Evolutionary conservation across 495 filamentous ascomycete genomes (phyloP), one percentile per base, ranked within the genome.

Genomic region (Neurospora tetraspora): DNA sequence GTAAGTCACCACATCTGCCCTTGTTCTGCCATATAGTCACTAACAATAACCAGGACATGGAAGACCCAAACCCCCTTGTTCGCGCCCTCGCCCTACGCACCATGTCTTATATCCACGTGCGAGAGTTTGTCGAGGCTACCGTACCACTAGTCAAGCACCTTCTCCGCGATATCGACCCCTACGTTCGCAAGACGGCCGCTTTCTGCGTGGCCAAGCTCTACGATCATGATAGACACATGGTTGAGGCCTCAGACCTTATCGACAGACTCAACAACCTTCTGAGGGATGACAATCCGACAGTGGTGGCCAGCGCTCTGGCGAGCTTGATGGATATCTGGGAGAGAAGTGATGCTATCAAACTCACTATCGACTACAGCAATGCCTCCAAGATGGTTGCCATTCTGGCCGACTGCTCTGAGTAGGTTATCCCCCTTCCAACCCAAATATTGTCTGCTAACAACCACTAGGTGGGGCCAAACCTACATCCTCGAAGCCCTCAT

Each of bases 291-390:
- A 98, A 98, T 79, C 94, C 96, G 4, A 99, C 96, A 1, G 96
- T 99, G 14, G 94, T 98, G 10, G 94, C 96, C 14, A 97, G 93
- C 77, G 95, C 96, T 10, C 83, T 99, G 76, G 96, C 96, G 1
- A 88, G 91, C 37, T 81, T 99, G 78, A 94, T 97, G 88, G 96
- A 99, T 82, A 99, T 99, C 71, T 99, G 96, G 96, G 96, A 98
- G 80, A 87, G 95, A 69, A 98, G 94, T 78, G 96, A 98, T 79
- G 92, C 91, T 72, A 99, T 99, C 81, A 98, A 97, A 75, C 89
- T 99, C 69, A 98, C 96, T 3, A 98, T 99, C 76, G 96, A 99
- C 81, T 97, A 98, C 80, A 89, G 89, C 71, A 98, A 96, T 81
- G 96, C 96, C 16, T 97, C 94, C 61, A 99, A 98, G 83, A 92